These are phyloP conservation scores for Rhizophora mangle DNA, from an alignment of 345 rosid species.

Conservation along the genomic window DNA sequence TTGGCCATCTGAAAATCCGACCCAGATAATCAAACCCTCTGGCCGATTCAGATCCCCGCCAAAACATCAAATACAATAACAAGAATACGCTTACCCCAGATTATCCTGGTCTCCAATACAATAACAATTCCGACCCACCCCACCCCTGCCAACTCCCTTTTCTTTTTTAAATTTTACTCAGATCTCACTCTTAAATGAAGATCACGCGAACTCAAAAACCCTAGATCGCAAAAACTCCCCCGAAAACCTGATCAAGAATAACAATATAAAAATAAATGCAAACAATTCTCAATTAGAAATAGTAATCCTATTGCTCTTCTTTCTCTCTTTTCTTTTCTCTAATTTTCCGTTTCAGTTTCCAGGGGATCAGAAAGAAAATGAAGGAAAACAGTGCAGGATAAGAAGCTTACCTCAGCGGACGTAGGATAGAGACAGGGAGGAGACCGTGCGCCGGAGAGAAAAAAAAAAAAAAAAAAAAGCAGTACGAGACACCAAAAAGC, in stretches of 20 bases:
- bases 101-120: not conserved
- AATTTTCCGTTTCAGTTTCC: not conserved
- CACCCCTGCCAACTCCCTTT: too few relatives aligned
- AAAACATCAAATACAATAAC: slow-evolving; percentile 46
- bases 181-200: slow-evolving; percentile 11
- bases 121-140: too few relatives aligned
- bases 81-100: slow-evolving; percentile 10
- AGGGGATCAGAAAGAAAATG: not conserved
- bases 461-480: not conserved
- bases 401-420: slow-evolving; percentile 14
- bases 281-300: too few relatives aligned
- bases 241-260: slow-evolving; percentile 16
- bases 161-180: not conserved
- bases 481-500: not conserved
- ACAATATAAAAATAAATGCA: too few relatives aligned
- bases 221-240: slow-evolving; percentile 10
- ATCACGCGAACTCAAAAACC: not conserved
- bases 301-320: not conserved
- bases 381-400: not conserved
- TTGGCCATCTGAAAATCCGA: slow-evolving; percentile 77
- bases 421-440: slow-evolving; percentile 14
- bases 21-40: slow-evolving; percentile 22
- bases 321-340: too few relatives aligned
- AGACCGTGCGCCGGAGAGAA: slow-evolving; percentile 15
- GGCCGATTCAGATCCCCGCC: slow-evolving; percentile 61